Evolutionary conservation across 306 rosid genomes (phyloP).

Genomic region (Trifolium repens): DNA sequence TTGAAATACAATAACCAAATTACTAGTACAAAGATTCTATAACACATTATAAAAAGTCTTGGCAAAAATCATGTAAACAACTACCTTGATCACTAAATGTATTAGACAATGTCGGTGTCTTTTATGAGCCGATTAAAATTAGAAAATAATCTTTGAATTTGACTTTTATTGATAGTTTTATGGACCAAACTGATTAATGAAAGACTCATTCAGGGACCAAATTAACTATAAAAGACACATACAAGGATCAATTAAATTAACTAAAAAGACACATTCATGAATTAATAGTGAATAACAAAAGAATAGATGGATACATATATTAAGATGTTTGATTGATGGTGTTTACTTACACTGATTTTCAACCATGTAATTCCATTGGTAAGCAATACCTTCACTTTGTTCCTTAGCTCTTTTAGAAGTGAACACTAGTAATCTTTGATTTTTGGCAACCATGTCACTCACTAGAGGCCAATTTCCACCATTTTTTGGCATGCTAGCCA

Average conservation of each 20-base stretch:
- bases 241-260: neutral
- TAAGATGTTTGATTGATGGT: neutral
- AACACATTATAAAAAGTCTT: neutral
- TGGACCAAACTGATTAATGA: neutral
- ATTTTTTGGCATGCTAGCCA: slow-evolving; percentile 71
- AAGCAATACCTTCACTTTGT: slow-evolving; percentile 83
- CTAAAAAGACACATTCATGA: neutral
- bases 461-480: slow-evolving; percentile 87
- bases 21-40: too few relatives aligned
- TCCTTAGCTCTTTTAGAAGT: slow-evolving; percentile 69
- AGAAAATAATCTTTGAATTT: too few relatives aligned
- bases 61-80: too few relatives aligned
- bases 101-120: too few relatives aligned
- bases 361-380: slow-evolving; percentile 93
- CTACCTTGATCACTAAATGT: too few relatives aligned
- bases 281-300: neutral
- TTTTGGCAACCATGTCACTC: slow-evolving; percentile 76
- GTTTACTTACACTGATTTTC: slow-evolving; percentile 76
- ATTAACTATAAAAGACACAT: neutral
- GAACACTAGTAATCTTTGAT: slow-evolving; percentile 79
- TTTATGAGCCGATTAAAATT: too few relatives aligned
- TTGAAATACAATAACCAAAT: too few relatives aligned
- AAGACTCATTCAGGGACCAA: too few relatives aligned
- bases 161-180: too few relatives aligned
- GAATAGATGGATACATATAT: neutral